Percentiles rank a stretch among this genome's conserved stretches.
Evolutionary conservation across 805 yeast species (phyloP).

Genomic region (Sporopachydermia quercuum): DNA sequence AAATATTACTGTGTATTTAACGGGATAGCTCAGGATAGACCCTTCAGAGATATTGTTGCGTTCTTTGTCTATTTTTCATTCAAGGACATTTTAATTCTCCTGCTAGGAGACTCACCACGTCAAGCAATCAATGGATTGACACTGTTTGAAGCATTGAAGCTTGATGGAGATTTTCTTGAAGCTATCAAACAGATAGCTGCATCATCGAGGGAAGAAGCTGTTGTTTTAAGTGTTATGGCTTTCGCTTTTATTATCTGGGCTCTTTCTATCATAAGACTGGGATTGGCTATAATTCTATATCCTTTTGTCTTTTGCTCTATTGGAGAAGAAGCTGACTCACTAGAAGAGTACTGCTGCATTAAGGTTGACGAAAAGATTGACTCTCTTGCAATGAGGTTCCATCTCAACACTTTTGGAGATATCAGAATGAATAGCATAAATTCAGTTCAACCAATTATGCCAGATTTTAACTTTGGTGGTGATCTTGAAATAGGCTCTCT

Average conservation of each 20-base stretch:
- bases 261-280: constrained; percentile 42
- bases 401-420: constrained; percentile 16
- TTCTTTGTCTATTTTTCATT: constrained; percentile 51
- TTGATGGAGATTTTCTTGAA: constrained; percentile 18
- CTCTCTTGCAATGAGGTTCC: constrained; percentile 28
- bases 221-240: constrained; percentile 63
- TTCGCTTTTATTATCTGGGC: constrained; percentile 64
- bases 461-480: neutral
- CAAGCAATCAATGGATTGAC: constrained; percentile 76
- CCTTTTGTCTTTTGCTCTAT: constrained; percentile 36
- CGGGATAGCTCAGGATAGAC: constrained; percentile 47
- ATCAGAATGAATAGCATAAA: neutral
- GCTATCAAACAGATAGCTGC: constrained; percentile 41
- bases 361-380: constrained; percentile 45
- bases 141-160: constrained; percentile 32
- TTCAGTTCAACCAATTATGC: neutral
- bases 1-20: constrained; percentile 61
- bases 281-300: constrained; percentile 36
- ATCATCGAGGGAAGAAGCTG: constrained; percentile 46
- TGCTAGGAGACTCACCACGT: constrained; percentile 76
- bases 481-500: neutral
- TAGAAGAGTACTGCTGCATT: constrained; percentile 48
- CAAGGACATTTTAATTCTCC: constrained; percentile 43
- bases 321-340: constrained; percentile 24
- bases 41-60: constrained; percentile 50